Conservation (phyloP, 306 rosid species). For the Leucaena leucocephala region DNA sequence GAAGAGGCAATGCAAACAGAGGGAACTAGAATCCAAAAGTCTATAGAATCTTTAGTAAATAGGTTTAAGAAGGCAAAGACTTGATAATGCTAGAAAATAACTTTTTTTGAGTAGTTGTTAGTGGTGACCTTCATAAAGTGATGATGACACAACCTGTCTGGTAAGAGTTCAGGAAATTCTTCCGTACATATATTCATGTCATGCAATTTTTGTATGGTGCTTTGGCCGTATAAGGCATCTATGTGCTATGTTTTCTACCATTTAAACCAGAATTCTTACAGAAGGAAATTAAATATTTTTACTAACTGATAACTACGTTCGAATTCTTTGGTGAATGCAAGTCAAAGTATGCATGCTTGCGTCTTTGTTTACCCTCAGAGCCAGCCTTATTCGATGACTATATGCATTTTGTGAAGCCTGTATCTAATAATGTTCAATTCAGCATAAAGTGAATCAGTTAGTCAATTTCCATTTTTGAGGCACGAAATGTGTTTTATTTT, state of each 20-base stretch:
- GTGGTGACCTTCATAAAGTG: conserved; percentile 23
- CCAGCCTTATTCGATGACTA: conserved; percentile 12
- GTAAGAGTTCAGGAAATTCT: conserved; percentile 36
- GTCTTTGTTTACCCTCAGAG: conserved; percentile 17
- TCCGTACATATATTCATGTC: conserved; percentile 36
- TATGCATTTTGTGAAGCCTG: conserved; percentile 8
- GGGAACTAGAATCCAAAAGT: conserved; percentile 59
- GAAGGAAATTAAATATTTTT: neutral
- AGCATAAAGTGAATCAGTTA: neutral
- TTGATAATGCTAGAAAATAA: conserved; percentile 41
- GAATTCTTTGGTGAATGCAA: neutral
- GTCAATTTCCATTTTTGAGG: neutral
- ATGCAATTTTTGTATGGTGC: neutral
- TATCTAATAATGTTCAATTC: conserved; percentile 6
- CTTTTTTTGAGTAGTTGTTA: conserved; percentile 38
- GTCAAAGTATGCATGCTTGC: neutral
- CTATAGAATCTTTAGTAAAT: conserved; percentile 57
- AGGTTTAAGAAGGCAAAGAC: conserved; percentile 58
- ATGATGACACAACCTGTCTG: conserved; percentile 17
- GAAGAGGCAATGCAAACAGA: conserved; percentile 51
- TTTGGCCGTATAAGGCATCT: conserved; percentile 3
- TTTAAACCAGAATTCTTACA: neutral
- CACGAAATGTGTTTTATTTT: neutral
- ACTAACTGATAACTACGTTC: conserved; percentile 3
- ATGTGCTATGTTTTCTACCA: neutral